Conservation (phyloP, 2,329 filamentous ascomycete genomes). For the Xylariaceae sp. region DNA sequence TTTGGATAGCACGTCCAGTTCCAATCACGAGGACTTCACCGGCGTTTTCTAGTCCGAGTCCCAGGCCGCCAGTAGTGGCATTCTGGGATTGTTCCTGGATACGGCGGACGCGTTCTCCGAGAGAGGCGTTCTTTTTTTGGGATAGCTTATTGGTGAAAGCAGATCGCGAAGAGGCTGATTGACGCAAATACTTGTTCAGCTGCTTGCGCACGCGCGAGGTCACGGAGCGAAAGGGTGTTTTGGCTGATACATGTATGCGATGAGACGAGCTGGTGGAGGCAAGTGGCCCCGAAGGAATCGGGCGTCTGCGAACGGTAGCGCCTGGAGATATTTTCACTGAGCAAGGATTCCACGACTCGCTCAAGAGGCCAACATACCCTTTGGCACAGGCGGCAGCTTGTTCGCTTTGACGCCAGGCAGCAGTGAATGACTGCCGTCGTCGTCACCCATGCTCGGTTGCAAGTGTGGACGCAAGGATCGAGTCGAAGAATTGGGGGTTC, state of each 20-base stretch:
- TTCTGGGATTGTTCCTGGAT: conserved; percentile 34
- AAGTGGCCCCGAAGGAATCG: conserved; percentile 40
- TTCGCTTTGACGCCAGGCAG: conserved; percentile 17
- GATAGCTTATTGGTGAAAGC: conserved; percentile 38
- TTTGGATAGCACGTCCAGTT: conserved; percentile 63
- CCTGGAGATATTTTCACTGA: conserved; percentile 35
- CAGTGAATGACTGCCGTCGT: conserved; percentile 15
- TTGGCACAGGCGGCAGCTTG: conserved; percentile 32
- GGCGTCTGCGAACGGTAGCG: conserved; percentile 47
- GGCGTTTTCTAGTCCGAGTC: conserved; percentile 33
- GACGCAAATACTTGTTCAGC: conserved; percentile 50
- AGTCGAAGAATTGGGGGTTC: background rate
- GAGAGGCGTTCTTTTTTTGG: conserved; percentile 43
- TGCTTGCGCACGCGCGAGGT: conserved; percentile 62
- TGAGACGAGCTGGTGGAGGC: conserved; percentile 34
- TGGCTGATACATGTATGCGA: conserved; percentile 61
- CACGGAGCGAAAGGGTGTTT: conserved; percentile 63
- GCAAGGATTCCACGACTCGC: background rate
- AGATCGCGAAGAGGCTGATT: conserved; percentile 29
- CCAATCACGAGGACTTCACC: conserved; percentile 58
- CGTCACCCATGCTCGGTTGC: conserved; percentile 3
- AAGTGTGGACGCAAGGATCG: background rate
- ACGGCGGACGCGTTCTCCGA: conserved; percentile 45
- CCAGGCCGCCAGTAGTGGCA: conserved; percentile 27
- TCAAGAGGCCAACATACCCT: conserved; percentile 23